A percentile compares a stretch with the other conserved stretches of the same genome.
Conservation (phyloP, 139 green algal genomes). For the Astrephomene gubernaculifera region DNA sequence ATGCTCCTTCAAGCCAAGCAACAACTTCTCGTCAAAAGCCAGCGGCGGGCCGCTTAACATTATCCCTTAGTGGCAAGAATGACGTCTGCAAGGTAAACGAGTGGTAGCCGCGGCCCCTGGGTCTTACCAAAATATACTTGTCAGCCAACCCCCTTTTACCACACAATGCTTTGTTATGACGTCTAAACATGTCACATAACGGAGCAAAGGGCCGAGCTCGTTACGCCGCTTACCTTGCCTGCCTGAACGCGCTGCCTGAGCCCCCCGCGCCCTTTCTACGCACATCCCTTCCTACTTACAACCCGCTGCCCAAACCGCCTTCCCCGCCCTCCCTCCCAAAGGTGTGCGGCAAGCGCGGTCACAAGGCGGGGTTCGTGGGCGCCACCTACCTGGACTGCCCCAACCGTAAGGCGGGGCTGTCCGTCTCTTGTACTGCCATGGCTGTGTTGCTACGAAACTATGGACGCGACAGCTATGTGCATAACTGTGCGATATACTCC, state of each 20-base stretch:
- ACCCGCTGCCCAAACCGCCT: neutral
- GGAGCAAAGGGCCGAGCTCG: too few relatives aligned
- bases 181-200: too few relatives aligned
- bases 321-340: slow-evolving; percentile 45
- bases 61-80: neutral
- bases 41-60: neutral
- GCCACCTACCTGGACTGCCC: slow-evolving; percentile 87
- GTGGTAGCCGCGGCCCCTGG: neutral
- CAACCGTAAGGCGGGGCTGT: slow-evolving; percentile 67
- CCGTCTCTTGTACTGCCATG: too few relatives aligned
- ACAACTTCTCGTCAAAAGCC: neutral
- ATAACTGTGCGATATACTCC: too few relatives aligned
- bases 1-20: neutral
- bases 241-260: too few relatives aligned
- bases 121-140: too few relatives aligned
- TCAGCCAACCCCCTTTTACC: too few relatives aligned
- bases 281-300: neutral
- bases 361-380: slow-evolving; percentile 90
- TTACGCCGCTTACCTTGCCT: too few relatives aligned
- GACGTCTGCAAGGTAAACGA: slow-evolving; percentile 43
- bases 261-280: too few relatives aligned
- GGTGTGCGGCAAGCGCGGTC: slow-evolving; percentile 85
- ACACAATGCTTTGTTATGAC: too few relatives aligned
- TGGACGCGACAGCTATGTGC: too few relatives aligned
- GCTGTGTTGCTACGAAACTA: too few relatives aligned